Conservation (phyloP, 257 asterid genomes). For the Craterostigma plantagineum region DNA sequence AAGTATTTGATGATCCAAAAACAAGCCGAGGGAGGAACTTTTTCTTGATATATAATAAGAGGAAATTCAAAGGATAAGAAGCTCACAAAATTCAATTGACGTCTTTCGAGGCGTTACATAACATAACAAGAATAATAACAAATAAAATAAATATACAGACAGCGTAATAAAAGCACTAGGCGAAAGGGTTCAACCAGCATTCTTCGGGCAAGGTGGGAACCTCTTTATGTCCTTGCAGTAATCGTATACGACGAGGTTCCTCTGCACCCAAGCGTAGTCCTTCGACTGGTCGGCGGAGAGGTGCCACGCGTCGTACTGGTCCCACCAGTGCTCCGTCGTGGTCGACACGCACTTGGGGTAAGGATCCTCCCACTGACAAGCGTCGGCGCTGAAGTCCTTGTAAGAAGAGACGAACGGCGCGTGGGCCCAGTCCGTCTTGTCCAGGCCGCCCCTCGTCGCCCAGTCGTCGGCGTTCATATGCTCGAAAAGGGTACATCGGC, state of each 20-base stretch:
- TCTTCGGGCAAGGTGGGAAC: slow-evolving; percentile 51
- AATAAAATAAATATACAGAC: too few relatives aligned
- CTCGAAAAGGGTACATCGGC: slow-evolving; percentile 87
- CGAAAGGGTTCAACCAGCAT: slow-evolving; percentile 70
- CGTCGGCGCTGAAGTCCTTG: slow-evolving; percentile 55
- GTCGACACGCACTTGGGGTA: slow-evolving; percentile 73
- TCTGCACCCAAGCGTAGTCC: slow-evolving; percentile 75
- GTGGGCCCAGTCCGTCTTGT: slow-evolving; percentile 81
- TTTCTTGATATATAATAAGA: too few relatives aligned
- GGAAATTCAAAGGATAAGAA: too few relatives aligned
- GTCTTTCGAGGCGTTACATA: too few relatives aligned
- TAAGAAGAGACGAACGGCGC: slow-evolving; percentile 87
- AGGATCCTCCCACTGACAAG: slow-evolving; percentile 81
- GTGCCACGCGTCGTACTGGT: slow-evolving; percentile 73
- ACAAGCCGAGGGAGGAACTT: too few relatives aligned
- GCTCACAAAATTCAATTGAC: too few relatives aligned
- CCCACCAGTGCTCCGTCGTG: slow-evolving; percentile 85
- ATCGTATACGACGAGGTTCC: slow-evolving; percentile 79
- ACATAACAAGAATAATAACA: too few relatives aligned
- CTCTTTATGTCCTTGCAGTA: slow-evolving; percentile 61
- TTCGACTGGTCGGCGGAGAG: slow-evolving; percentile 37
- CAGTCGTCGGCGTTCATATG: slow-evolving; percentile 96
- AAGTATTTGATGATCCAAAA: too few relatives aligned
- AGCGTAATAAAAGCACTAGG: slow-evolving; percentile 9
- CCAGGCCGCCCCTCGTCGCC: slow-evolving; percentile 93